Base-by-base conservation (phyloP, 331 rosid species). In the Malus hybrid region DNA sequence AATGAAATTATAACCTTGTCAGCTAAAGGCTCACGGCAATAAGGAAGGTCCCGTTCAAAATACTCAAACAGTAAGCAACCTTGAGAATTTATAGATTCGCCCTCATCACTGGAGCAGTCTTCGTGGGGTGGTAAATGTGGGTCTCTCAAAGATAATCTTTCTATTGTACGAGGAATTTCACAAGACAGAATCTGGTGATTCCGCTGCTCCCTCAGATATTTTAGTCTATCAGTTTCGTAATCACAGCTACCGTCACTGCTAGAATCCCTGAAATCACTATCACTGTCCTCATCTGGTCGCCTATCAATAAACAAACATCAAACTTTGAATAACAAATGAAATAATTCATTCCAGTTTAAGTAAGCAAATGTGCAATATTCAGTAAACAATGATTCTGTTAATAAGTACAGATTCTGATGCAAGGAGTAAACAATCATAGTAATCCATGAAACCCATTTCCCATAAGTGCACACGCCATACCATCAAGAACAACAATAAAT, bases 171-270 rank as follows among this genome's bases (percentile, higher is more conserved):
- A 75, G 85, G 74, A 46, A 78, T 70, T 24, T 87, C 88, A 60
- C 79, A 79, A 2, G 84, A 70, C 64, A 85, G 60, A 72, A 65
- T 80, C 71, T 77, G 88, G 73, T 65, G 81, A 78, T 78, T 80
- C 78, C 74, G 75, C 72, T 83, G 90, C 64, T 90, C 90, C 67
- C 82, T 80, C 71, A 31, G 3, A 75, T 79, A 80, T 57, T 84
- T 85, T 71, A 69, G 67, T 83, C 85, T 85, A 59, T 79, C 84
- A 32, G 84, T 80, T 73, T 93, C 97, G 78, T 79, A 80, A 67
- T 91, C 98, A 85, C 92, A 82, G 84, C 97, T 89, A 71, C 90
- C 90, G 54, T 91, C 97, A 73, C 98, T 93, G 74, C 96, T 88
- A 59, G 96, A 90, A 81, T 90, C 98, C 83, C 93, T 82, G 72